Evolutionary conservation across 208 protist species (phyloP), one percentile per base, ranked within the genome.

Genomic region (Leishmania arabica): DNA sequence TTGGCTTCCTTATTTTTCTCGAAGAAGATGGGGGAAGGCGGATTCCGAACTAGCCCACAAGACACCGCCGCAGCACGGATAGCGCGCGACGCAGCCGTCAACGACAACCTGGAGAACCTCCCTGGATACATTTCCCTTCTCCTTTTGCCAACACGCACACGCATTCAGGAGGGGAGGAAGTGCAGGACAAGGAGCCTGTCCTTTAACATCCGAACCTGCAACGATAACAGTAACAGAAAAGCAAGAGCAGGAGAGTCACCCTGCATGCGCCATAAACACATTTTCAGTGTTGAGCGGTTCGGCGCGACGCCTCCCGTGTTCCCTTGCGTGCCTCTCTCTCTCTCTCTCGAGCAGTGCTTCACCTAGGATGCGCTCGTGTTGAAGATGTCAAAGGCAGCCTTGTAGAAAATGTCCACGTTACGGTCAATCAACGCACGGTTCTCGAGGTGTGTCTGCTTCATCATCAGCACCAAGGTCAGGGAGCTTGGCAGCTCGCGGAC

Each of bases 371-470:
- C 75, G n/a, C 40, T 84, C 6, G 89, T 85, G 49, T 65, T 90
- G 81, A 97, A 97, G 78, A 95, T 95, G 47, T 88, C 86, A 66
- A 86, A 86, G 34, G 82, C 90, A 8, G 95, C 91, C 64, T 90
- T 92, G 86, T 95, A 96, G 77, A 95, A 97, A n/a, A 91, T 88
- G 62, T 91, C 87, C 65, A 97, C 89, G 81, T 97, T 97, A 75
- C 88, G 80, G 69, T 97, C 93, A 85, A 97, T 97, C 51, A 97
- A 86, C 34, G 84, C 83, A 37, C 87, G 85, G 78, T 93, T 92
- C 45, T 89, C 84, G 77, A 97, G 81, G 58, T 91, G 86, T 24
- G 88, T 87, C n/a, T 92, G 86, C 84, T 95, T 91, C 71, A 95
- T 88, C 91, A 97, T 97, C n/a, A 93, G 69, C 60, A 97, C 93